Conservation (phyloP, 768 basidiomycete species). For the Podaxis sp. region DNA sequence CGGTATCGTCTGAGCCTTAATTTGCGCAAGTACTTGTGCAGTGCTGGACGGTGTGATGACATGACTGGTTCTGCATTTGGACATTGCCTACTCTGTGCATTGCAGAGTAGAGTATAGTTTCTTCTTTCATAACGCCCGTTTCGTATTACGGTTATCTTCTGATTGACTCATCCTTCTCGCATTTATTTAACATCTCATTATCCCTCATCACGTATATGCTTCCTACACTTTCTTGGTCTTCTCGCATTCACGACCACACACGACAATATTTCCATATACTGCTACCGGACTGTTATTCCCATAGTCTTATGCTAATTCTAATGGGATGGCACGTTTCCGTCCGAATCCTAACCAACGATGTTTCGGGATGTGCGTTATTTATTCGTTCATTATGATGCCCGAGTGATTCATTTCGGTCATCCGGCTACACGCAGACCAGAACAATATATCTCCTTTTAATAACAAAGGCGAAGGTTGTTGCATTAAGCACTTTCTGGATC, state of each 20-base stretch:
- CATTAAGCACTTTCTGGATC: too few species aligned
- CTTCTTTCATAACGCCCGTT: neutral
- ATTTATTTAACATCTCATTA: neutral
- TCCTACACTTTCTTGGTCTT: neutral
- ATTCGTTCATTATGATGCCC: neutral
- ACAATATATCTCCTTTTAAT: too few species aligned
- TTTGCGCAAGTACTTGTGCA: neutral
- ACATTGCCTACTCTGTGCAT: neutral
- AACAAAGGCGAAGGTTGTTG: too few species aligned
- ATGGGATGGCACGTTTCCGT: neutral
- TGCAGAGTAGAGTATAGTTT: neutral
- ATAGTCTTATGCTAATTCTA: neutral
- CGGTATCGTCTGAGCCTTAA: neutral
- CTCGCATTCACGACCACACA: conserved; percentile 1
- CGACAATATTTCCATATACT: neutral
- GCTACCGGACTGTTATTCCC: neutral
- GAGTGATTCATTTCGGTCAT: too few species aligned
- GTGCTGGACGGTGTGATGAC: neutral
- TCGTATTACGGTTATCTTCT: neutral
- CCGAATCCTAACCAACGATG: neutral
- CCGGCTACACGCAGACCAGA: too few species aligned
- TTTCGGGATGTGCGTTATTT: neutral
- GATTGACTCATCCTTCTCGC: neutral
- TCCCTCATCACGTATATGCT: neutral
- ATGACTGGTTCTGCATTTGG: neutral